A percentile compares a stretch with the other conserved stretches of the same genome.
These are phyloP conservation scores for Chimonanthus salicifolius DNA, from an alignment of 164 flowering plant genomes.

Conservation along the genomic window DNA sequence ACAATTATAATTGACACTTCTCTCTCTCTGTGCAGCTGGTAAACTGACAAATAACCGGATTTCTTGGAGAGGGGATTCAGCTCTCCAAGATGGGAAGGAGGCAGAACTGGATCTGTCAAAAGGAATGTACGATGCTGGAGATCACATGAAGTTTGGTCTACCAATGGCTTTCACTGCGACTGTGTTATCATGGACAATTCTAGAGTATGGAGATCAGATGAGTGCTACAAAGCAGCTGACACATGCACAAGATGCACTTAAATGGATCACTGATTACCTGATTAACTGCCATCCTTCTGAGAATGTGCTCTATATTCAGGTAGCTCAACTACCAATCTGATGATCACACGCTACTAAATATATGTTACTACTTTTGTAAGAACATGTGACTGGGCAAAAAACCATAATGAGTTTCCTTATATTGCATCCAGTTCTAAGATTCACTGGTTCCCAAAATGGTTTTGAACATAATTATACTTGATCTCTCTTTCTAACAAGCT, in stretches of 20 bases:
- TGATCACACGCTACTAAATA: not conserved
- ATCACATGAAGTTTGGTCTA: constrained; percentile 84
- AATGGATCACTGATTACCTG: constrained; percentile 92
- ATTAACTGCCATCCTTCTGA: constrained; percentile 66
- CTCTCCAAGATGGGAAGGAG: constrained; percentile 59
- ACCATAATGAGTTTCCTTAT: not conserved
- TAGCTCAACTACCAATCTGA: constrained; percentile 9
- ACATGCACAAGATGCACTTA: constrained; percentile 69
- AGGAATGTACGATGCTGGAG: constrained; percentile 99
- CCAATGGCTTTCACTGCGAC: constrained; percentile 98
- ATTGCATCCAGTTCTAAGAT: not conserved
- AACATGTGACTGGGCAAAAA: not conserved
- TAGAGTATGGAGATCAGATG: constrained; percentile 99
- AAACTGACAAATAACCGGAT: constrained; percentile 59
- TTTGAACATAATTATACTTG: not conserved
- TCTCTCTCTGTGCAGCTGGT: constrained; percentile 44
- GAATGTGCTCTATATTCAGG: constrained; percentile 89
- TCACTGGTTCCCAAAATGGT: not conserved
- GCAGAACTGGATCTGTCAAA: constrained; percentile 68
- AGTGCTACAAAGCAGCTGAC: constrained; percentile 54
- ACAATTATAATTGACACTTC: not conserved
- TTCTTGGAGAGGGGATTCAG: constrained; percentile 87
- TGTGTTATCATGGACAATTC: constrained; percentile 85
- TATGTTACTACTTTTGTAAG: not conserved
- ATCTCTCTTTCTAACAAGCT: not conserved